Base-by-base conservation (phyloP, 78 protist species). In the Paratrimastix pyriformis region DNA sequence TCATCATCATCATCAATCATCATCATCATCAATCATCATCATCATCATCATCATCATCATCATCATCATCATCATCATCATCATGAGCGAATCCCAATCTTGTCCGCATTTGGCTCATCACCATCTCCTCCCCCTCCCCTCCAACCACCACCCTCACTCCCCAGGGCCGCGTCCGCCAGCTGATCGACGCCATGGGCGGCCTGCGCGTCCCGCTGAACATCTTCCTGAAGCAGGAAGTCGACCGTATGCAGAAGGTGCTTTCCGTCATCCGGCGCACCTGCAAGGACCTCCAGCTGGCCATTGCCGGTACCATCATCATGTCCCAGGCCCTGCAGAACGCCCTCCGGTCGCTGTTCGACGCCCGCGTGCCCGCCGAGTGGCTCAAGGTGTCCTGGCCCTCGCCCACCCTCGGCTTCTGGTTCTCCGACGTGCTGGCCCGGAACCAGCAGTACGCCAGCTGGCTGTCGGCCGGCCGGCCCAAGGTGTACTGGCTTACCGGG, bases 251-350 rank as follows among this genome's bases (percentile, higher is more conserved):
- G 50, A n/a, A 15, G 43, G 69, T 79, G 24, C 48, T 88, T 30
- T 5, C 24, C 26, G 3, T 30, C n/a, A 62, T 84, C 30, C 83
- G 89, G 7, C 1, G 8, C 29, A 75, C 80, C 3, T 80, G 86
- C 24, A 2, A 33, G 5, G 77, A 85, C 65, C 84, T 91, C 24
- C 45, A 54, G 72, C 79, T 83, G 26, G 96, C 96, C 72, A 87
- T 92, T 18, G 80, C 71, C 26, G 90, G 90, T 26, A 86, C 87
- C 3, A 83, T 85, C 68, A 84, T 88, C 48, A 83, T 92, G 89
- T 15, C 80, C 32, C 76, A 76, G 54, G 46, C 75, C 32, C 76
- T 90, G 30, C 62, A 38, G 39, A 78, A 45, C 21, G 69, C 85
- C 3, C 46, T 87, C 33, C 66, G 72, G 44, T 38, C 86, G 30